Evolutionary conservation across 2,329 filamentous ascomycete genomes (phyloP).

Genomic region (Cyanodermella asteris): DNA sequence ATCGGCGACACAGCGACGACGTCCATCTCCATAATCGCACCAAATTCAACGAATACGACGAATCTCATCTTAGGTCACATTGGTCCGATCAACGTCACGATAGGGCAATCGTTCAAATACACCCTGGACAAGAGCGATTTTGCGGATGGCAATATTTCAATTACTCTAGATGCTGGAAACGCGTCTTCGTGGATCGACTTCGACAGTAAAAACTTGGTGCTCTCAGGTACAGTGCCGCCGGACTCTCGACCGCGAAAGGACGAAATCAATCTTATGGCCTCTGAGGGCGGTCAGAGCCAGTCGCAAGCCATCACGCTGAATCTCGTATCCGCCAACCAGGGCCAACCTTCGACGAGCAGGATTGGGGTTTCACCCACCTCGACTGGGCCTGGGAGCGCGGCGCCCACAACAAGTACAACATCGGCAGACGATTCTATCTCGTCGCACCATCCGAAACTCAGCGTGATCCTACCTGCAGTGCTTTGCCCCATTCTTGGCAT

Average conservation of each 20-base stretch:
- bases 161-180: constrained; percentile 22
- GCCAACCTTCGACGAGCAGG: too few relatives aligned
- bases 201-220: constrained; percentile 19
- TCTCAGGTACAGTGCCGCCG: constrained; percentile 27
- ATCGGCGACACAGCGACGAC: constrained; percentile 37
- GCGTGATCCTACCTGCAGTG: too few relatives aligned
- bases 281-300: constrained; percentile 17
- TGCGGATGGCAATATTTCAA: constrained; percentile 16
- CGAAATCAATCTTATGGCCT: constrained; percentile 22
- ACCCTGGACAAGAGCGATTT: constrained; percentile 23
- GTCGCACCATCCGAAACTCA: too few relatives aligned
- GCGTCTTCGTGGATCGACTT: constrained; percentile 28
- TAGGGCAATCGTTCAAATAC: constrained; percentile 27
- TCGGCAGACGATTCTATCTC: too few relatives aligned
- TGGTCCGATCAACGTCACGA: constrained; percentile 23
- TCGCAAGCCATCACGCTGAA: constrained; percentile 23
- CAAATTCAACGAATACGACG: constrained; percentile 6
- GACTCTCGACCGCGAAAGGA: constrained; percentile 17
- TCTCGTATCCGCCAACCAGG: too few relatives aligned
- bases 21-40: constrained; percentile 25
- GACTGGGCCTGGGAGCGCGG: too few relatives aligned
- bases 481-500: too few relatives aligned
- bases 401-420: too few relatives aligned
- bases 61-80: constrained; percentile 23
- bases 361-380: too few relatives aligned